Conservation (phyloP, 1,284 basidiomycete genomes). For the Puccinia horiana region DNA sequence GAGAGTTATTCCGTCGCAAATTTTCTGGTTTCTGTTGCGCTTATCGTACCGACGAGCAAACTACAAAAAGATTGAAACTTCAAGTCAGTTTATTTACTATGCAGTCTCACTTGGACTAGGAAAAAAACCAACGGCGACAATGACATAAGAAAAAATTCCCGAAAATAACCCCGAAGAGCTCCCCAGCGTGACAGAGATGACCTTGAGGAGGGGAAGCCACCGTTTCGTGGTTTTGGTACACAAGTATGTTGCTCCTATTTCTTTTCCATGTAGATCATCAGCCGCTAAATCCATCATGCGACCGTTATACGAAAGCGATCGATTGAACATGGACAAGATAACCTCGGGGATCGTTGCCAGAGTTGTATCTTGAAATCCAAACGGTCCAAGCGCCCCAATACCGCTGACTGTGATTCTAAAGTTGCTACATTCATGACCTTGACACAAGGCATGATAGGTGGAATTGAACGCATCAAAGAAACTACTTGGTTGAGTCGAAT, state of each 20-base stretch:
- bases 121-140: neutral
- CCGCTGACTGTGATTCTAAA: slow-evolving; percentile 1
- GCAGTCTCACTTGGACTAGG: neutral
- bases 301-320: neutral
- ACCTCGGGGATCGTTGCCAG: neutral
- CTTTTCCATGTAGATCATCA: slow-evolving; percentile 12
- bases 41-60: slow-evolving; percentile 14
- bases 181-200: neutral
- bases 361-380: neutral
- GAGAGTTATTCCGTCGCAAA: neutral
- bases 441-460: slow-evolving; percentile 4
- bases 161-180: slow-evolving; percentile 14
- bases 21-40: neutral
- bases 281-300: slow-evolving; percentile 7
- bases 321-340: neutral
- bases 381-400: slow-evolving; percentile 1
- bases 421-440: slow-evolving; percentile 3
- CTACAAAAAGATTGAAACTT: neutral
- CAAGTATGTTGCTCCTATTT: slow-evolving; percentile 5
- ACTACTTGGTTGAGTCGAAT: neutral
- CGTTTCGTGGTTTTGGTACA: neutral
- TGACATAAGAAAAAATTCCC: neutral
- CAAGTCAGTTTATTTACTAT: neutral
- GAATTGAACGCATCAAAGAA: neutral
- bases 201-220: slow-evolving; percentile 10